phyloP scores from a whole-genome alignment of 2,329 filamentous ascomycete species.

The Delphinella strobiligena region DNA sequence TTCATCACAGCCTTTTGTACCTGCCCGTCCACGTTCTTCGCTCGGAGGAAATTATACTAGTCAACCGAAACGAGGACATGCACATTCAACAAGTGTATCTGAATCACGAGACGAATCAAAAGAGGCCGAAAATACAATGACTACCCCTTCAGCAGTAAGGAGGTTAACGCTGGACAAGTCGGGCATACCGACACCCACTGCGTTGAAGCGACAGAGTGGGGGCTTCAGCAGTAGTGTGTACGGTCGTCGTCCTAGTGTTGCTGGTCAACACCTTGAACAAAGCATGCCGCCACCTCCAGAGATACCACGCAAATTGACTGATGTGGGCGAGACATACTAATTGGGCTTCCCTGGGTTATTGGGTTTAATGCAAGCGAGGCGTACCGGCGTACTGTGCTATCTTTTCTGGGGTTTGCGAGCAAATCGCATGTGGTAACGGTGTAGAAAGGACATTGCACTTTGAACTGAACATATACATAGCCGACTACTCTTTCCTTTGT shows the following conservation, averaged over 20 bases:
- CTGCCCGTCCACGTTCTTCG: conserved; percentile 55
- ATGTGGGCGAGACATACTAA: conserved; percentile 22
- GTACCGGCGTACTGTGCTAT: background rate
- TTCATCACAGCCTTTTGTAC: background rate
- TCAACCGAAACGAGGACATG: conserved; percentile 16
- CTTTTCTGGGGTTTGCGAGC: background rate
- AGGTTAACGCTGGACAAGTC: conserved; percentile 30
- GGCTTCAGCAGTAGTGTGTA: conserved; percentile 5
- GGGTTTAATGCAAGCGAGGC: background rate
- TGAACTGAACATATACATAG: no score
- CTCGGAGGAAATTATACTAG: conserved; percentile 45
- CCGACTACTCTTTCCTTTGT: no score
- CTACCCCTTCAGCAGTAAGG: conserved; percentile 28
- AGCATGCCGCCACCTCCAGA: conserved; percentile 9
- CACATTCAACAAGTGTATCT: conserved; percentile 17
- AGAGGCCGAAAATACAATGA: conserved; percentile 16
- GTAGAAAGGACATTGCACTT: no score
- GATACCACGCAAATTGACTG: conserved; percentile 13
- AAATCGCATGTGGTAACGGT: background rate
- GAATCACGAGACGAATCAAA: conserved; percentile 9
- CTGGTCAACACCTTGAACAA: conserved; percentile 6
- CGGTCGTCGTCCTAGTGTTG: conserved; percentile 8
- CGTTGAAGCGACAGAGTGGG: conserved; percentile 42
- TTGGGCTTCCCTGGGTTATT: conserved; percentile 1
- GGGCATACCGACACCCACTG: conserved; percentile 37